phyloP scores from a whole-genome alignment of 1,284 basidiomycete genomes.

The Cutaneotrichosporon cutaneum region DNA sequence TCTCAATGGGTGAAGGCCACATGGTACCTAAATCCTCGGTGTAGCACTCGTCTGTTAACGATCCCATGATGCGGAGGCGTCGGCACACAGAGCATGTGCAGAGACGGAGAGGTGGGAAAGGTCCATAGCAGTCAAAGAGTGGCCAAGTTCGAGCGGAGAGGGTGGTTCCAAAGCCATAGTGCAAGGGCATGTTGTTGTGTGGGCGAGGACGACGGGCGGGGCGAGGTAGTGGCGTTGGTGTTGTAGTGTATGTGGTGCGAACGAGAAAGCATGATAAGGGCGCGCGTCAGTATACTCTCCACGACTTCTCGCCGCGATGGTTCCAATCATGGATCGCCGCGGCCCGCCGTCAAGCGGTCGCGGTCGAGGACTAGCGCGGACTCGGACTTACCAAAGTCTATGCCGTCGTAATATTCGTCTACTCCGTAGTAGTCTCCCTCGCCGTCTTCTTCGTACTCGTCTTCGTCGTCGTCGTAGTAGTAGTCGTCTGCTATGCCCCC shows the following conservation, averaged over 20 bases:
- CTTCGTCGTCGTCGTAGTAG: slow-evolving; percentile 31
- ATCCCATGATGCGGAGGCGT: not conserved
- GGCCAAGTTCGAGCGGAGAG: too few species aligned
- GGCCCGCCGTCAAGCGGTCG: not conserved
- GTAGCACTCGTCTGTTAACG: slow-evolving; percentile 18
- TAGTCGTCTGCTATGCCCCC: slow-evolving; percentile 24
- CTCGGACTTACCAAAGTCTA: slow-evolving; percentile 21
- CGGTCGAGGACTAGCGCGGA: too few species aligned
- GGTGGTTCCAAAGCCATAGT: not conserved
- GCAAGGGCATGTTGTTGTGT: not conserved
- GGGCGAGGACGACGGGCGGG: too few species aligned
- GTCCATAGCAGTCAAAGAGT: not conserved
- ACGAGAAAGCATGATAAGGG: not conserved
- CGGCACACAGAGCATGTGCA: not conserved
- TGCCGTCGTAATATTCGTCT: slow-evolving; percentile 15
- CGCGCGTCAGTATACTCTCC: not conserved
- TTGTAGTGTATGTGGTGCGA: not conserved
- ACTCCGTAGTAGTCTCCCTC: slow-evolving; percentile 15
- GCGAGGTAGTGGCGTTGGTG: not conserved
- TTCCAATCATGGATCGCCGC: not conserved
- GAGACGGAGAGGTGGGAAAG: not conserved
- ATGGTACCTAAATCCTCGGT: slow-evolving; percentile 21
- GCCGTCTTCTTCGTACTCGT: slow-evolving; percentile 34
- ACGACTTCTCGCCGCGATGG: not conserved
- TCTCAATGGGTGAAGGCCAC: slow-evolving; percentile 25